These are phyloP conservation scores for Passalora sequoiae DNA, from an alignment of 2,329 filamentous ascomycete species.

Conservation along the genomic window DNA sequence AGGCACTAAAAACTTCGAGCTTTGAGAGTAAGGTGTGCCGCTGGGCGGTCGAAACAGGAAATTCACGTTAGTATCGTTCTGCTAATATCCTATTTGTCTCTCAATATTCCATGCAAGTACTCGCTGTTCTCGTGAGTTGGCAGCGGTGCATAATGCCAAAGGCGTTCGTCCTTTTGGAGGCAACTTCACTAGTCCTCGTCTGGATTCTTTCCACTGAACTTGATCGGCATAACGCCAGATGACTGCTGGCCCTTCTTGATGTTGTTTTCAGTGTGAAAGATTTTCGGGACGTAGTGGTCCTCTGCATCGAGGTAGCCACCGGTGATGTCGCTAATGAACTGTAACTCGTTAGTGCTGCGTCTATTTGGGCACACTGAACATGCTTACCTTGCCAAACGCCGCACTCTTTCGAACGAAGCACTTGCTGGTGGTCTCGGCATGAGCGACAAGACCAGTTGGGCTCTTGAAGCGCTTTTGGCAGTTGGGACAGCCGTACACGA, in stretches of 20 bases:
- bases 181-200: neutral
- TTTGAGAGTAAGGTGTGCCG: neutral
- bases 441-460: constrained; percentile 36
- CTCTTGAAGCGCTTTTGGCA: constrained; percentile 40
- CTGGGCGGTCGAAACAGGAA: neutral
- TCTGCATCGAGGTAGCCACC: constrained; percentile 37
- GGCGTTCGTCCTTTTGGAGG: too few relatives aligned
- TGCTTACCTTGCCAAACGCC: constrained; percentile 31
- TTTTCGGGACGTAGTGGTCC: constrained; percentile 17
- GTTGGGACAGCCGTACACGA: constrained; percentile 35
- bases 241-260: constrained; percentile 2
- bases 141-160: too few relatives aligned
- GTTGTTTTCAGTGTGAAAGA: constrained; percentile 13
- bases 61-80: too few relatives aligned
- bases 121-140: neutral
- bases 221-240: neutral
- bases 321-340: constrained; percentile 37
- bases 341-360: constrained; percentile 1
- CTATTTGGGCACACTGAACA: neutral
- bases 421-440: constrained; percentile 39
- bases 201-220: neutral
- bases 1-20: constrained; percentile 35
- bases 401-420: constrained; percentile 34
- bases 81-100: too few relatives aligned
- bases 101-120: neutral